Conservation (phyloP, 2,329 filamentous ascomycete species). For the Penicillium sp. region DNA sequence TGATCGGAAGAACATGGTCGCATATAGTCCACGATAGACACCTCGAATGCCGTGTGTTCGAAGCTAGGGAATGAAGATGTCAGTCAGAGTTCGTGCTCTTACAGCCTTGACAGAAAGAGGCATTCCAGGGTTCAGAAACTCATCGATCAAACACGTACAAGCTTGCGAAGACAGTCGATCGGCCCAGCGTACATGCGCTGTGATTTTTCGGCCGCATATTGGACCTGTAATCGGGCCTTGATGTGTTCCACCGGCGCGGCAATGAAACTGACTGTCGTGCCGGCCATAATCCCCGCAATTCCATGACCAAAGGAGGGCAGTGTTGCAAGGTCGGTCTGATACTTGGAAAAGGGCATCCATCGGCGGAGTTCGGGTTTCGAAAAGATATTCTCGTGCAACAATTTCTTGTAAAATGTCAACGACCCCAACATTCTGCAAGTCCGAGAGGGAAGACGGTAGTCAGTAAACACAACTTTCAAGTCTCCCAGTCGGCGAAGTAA, state of each 20-base stretch:
- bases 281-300: conserved; percentile 78
- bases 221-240: conserved; percentile 88
- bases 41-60: conserved; percentile 66
- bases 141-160: conserved; percentile 31
- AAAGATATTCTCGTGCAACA: conserved; percentile 78
- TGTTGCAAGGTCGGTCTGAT: conserved; percentile 36
- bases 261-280: conserved; percentile 84
- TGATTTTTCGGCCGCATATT: conserved; percentile 75
- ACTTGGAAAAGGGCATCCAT: conserved; percentile 33
- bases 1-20: conserved; percentile 80
- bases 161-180: conserved; percentile 70
- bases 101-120: too few species aligned
- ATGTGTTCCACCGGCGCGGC: conserved; percentile 92
- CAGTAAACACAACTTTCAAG: too few species aligned
- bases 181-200: conserved; percentile 79
- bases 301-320: conserved; percentile 78
- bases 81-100: too few species aligned
- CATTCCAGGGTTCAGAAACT: too few species aligned
- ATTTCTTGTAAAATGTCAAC: conserved; percentile 78
- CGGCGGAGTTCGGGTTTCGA: conserved; percentile 43
- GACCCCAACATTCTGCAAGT: conserved; percentile 71
- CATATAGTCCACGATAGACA: conserved; percentile 76
- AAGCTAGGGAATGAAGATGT: conserved; percentile 26
- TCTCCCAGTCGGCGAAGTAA: neutral
- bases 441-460: too few species aligned